These are phyloP conservation scores for Pascua sp. DNA, from an alignment of 1,284 basidiomycete species.

Conservation along the genomic window DNA sequence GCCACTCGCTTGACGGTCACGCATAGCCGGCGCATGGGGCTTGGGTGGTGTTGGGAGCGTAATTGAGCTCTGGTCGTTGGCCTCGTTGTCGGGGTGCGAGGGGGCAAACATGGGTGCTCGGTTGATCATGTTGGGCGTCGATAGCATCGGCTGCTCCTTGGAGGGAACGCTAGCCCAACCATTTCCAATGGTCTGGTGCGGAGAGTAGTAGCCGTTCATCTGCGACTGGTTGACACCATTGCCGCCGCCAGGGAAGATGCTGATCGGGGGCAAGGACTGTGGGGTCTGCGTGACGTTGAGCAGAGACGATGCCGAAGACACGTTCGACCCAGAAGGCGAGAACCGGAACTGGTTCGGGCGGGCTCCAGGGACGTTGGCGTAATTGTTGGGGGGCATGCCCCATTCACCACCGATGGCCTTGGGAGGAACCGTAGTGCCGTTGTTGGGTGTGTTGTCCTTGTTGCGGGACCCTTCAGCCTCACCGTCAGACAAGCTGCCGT, in stretches of 20 bases:
- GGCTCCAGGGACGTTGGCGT: not conserved
- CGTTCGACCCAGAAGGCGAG: conserved; percentile 19
- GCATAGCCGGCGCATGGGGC: conserved; percentile 5
- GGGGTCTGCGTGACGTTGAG: conserved; percentile 15
- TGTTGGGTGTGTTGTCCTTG: conserved; percentile 12
- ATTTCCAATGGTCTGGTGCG: not conserved
- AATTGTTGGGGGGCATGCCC: not conserved
- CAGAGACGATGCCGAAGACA: conserved; percentile 29
- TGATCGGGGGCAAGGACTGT: conserved; percentile 23
- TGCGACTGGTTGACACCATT: not conserved
- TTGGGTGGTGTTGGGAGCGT: conserved; percentile 33
- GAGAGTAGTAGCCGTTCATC: not conserved
- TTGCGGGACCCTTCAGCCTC: not conserved
- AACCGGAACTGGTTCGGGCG: conserved; percentile 7
- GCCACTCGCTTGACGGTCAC: conserved; percentile 16
- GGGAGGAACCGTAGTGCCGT: no score
- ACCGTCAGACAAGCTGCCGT: not conserved
- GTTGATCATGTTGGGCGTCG: conserved; percentile 15
- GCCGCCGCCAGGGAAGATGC: conserved; percentile 17
- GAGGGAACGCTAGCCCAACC: conserved; percentile 1
- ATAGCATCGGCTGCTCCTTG: conserved; percentile 5
- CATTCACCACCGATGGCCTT: no score
- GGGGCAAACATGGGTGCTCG: conserved; percentile 6
- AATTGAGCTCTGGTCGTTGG: conserved; percentile 24
- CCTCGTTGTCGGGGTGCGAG: not conserved